phyloP scores from a whole-genome alignment of 2,329 filamentous ascomycete genomes.

The Neonectria neomacrospora region DNA sequence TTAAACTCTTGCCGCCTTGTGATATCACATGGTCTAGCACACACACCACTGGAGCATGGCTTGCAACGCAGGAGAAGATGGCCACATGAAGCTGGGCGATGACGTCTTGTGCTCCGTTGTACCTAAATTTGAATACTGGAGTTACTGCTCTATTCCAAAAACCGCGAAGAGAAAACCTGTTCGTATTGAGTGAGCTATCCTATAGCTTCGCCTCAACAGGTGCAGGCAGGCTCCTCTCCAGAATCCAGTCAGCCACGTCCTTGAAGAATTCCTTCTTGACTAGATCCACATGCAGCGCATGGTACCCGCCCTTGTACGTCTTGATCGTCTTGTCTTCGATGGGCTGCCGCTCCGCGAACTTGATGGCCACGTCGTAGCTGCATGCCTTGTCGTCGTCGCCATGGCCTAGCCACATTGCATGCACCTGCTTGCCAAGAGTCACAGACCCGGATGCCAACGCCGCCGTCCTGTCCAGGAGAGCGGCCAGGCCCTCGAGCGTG shows the following conservation, averaged over 20 bases:
- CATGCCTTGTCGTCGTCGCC: constrained; percentile 80
- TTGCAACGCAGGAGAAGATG: not conserved
- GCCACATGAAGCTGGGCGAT: not conserved
- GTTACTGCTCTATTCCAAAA: not conserved
- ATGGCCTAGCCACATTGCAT: constrained; percentile 77
- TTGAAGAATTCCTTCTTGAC: constrained; percentile 64
- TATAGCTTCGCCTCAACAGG: constrained; percentile 53
- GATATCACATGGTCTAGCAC: not conserved
- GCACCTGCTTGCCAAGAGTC: constrained; percentile 63
- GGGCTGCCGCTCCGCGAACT: constrained; percentile 68
- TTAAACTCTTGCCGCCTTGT: not conserved
- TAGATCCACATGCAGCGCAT: constrained; percentile 75
- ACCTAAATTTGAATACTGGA: not conserved
- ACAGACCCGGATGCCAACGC: constrained; percentile 68
- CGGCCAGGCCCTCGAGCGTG: constrained; percentile 82
- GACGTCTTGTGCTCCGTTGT: not conserved
- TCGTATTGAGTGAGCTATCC: constrained; percentile 4
- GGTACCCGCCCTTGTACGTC: constrained; percentile 80
- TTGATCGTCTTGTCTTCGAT: constrained; percentile 77
- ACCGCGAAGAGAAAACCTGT: not conserved
- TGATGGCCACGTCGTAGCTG: constrained; percentile 71
- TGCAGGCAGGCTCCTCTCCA: constrained; percentile 53
- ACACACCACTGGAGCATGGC: not conserved
- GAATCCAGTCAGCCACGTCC: constrained; percentile 75
- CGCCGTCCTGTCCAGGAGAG: constrained; percentile 78